Percentiles rank a stretch among this genome's conserved stretches.
phyloP scores from a whole-genome alignment of 2,329 filamentous ascomycete species.

The Cytospora piceae region DNA sequence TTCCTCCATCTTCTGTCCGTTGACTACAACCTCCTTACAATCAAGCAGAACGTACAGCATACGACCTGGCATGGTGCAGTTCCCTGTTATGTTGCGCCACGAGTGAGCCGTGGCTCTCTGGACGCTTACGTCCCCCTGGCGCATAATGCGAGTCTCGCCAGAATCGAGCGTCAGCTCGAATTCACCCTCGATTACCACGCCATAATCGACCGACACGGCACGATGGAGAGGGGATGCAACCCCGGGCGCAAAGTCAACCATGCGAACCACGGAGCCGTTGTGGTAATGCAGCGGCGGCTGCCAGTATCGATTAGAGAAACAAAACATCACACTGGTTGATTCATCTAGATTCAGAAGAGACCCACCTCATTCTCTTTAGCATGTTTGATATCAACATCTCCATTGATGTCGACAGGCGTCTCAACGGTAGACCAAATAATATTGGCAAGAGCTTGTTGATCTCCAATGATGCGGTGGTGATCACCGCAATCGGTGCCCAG shows the following conservation, averaged over 20 bases:
- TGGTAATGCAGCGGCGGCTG: neutral
- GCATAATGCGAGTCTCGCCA: conserved; percentile 5
- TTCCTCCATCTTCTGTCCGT: no score
- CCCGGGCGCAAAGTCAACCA: conserved; percentile 51
- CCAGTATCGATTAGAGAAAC: neutral
- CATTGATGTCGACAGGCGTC: conserved; percentile 35
- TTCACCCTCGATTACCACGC: conserved; percentile 48
- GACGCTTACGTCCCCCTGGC: conserved; percentile 4
- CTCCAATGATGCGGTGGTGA: conserved; percentile 36
- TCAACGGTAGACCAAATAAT: conserved; percentile 38
- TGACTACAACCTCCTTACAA: no score
- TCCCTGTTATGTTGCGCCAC: conserved; percentile 1
- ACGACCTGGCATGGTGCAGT: neutral
- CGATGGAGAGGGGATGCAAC: conserved; percentile 47
- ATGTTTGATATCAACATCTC: conserved; percentile 32
- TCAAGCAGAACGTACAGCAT: neutral
- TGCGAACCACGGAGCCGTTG: conserved; percentile 45
- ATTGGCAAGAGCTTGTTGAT: conserved; percentile 36
- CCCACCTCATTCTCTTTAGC: conserved; percentile 19
- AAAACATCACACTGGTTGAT: no score
- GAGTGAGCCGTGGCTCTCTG: neutral
- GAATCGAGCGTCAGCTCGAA: conserved; percentile 9
- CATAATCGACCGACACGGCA: conserved; percentile 52
- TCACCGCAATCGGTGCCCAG: conserved; percentile 36
- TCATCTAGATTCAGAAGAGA: no score